Evolutionary conservation across 2,329 filamentous ascomycete genomes (phyloP).

Genomic region (Colletotrichum kahawae): DNA sequence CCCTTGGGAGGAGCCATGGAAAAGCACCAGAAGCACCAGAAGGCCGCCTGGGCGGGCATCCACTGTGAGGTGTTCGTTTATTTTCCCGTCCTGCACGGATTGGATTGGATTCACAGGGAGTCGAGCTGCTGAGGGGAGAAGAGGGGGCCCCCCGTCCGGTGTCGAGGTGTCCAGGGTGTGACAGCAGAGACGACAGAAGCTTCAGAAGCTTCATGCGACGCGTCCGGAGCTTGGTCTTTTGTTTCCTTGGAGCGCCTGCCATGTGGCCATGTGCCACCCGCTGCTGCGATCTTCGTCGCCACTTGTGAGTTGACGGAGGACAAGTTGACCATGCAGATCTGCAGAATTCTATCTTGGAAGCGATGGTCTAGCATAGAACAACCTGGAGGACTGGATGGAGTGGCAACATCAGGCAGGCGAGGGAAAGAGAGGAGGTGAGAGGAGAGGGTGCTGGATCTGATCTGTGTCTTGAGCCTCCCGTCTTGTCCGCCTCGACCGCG

Average conservation of each 20-base stretch:
- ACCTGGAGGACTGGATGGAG: background rate
- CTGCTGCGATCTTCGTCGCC: background rate
- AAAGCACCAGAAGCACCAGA: slow-evolving; percentile 4
- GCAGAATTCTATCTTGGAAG: background rate
- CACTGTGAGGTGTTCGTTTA: background rate
- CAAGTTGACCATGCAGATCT: background rate
- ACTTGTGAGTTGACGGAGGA: background rate
- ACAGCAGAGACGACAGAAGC: slow-evolving; percentile 20
- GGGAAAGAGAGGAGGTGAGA: background rate
- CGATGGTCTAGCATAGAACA: background rate
- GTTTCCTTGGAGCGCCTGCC: background rate
- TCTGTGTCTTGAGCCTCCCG: background rate
- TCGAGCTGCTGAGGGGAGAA: background rate
- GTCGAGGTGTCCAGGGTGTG: background rate
- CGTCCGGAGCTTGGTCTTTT: background rate
- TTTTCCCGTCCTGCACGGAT: background rate
- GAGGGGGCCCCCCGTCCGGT: background rate
- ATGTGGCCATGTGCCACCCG: background rate
- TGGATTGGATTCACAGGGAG: background rate
- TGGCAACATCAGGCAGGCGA: background rate
- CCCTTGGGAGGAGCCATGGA: background rate
- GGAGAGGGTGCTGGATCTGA: background rate
- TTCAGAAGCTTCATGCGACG: slow-evolving; percentile 19
- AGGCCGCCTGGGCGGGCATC: background rate
- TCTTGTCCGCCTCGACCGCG: background rate